phyloP scores from a whole-genome alignment of 164 flowering plant species.

The Aristolochia californica region DNA sequence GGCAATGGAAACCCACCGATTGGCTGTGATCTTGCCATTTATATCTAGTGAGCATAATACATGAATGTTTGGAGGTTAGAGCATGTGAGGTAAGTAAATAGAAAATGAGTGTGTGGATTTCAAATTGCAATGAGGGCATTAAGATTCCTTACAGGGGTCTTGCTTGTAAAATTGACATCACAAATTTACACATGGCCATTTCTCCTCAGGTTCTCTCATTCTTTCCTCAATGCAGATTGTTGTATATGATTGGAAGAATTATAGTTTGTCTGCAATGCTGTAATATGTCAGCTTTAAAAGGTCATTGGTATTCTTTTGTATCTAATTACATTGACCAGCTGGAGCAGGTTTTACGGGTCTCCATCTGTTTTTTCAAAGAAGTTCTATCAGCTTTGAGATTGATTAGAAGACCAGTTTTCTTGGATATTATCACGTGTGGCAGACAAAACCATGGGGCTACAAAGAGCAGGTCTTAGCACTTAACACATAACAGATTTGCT shows the following conservation, averaged over 20 bases:
- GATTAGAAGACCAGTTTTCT: neutral
- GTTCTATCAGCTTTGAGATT: neutral
- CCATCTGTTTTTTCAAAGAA: neutral
- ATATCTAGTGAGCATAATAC: neutral
- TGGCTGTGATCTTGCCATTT: neutral
- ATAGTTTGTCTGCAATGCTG: neutral
- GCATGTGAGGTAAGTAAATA: neutral
- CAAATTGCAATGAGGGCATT: slow-evolving; percentile 2
- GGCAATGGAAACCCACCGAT: neutral
- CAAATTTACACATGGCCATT: neutral
- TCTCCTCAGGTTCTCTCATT: slow-evolving; percentile 3
- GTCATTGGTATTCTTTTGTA: slow-evolving; percentile 5
- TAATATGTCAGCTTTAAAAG: neutral
- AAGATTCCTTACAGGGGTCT: neutral
- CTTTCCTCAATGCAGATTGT: neutral
- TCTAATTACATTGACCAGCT: neutral
- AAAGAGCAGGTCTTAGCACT: too few species aligned
- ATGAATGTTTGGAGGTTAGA: neutral
- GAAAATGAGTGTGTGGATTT: neutral
- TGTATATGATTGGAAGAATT: neutral
- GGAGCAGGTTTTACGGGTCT: neutral
- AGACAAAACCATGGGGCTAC: too few species aligned
- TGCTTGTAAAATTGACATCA: neutral
- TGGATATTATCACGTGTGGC: neutral
- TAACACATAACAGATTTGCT: too few species aligned